phyloP scores from a whole-genome alignment of 345 rosid species.

The Toxicodendron radicans region DNA sequence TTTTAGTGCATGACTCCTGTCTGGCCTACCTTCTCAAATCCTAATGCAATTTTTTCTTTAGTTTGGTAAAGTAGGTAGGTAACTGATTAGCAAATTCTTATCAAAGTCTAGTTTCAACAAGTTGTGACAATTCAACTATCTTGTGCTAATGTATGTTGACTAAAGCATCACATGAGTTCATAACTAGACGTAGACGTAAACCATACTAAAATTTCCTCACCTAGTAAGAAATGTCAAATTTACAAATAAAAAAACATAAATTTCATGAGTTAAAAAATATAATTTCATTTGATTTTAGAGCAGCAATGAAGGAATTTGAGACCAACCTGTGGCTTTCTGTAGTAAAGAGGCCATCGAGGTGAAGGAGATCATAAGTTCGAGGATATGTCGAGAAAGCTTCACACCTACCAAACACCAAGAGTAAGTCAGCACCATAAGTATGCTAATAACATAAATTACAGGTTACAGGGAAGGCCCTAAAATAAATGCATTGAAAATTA shows the following conservation, averaged over 20 bases:
- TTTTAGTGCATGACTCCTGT: neutral
- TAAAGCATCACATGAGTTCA: neutral
- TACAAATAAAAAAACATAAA: neutral
- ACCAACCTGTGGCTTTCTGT: conserved; percentile 78
- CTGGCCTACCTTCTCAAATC: neutral
- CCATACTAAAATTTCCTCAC: neutral
- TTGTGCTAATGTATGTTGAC: neutral
- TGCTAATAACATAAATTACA: neutral
- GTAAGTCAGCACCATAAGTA: conserved; percentile 11
- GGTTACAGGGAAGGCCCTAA: neutral
- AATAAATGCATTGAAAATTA: conserved; percentile 28
- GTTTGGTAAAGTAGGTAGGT: neutral
- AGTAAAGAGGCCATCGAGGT: conserved; percentile 84
- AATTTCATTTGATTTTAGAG: neutral
- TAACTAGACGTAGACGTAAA: neutral
- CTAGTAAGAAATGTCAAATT: conserved; percentile 1
- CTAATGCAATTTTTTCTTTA: neutral
- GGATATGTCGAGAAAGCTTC: conserved; percentile 98
- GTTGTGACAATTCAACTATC: neutral
- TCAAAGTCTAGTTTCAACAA: neutral
- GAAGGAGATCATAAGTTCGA: conserved; percentile 93
- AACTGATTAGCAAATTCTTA: neutral
- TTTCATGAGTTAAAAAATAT: too few species aligned
- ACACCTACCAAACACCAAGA: conserved; percentile 62
- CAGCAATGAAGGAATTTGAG: conserved; percentile 4